A percentile compares a stretch with the other conserved stretches of the same genome.
Evolutionary conservation across 2,329 filamentous ascomycete genomes (phyloP).

Genomic region (Penicillium occitanis): DNA sequence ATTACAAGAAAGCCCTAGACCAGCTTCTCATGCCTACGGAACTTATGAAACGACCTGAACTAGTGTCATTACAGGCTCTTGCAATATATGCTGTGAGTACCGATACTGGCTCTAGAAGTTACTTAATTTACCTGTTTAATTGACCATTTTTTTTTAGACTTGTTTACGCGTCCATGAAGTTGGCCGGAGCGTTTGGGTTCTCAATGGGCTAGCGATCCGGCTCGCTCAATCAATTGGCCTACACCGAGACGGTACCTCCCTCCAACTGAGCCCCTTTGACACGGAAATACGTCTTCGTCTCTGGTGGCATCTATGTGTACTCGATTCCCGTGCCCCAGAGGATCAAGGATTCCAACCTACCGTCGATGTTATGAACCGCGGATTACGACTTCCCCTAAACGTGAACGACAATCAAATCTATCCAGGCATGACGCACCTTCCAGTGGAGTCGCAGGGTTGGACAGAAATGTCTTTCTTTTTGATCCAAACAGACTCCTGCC

Average conservation of each 20-base stretch:
- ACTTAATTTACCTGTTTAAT: slow-evolving; percentile 32
- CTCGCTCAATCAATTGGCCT: slow-evolving; percentile 62
- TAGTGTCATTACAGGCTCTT: slow-evolving; percentile 24
- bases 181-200: slow-evolving; percentile 51
- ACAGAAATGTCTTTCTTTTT: slow-evolving; percentile 26
- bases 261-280: slow-evolving; percentile 55
- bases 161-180: slow-evolving; percentile 53
- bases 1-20: slow-evolving; percentile 21
- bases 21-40: slow-evolving; percentile 21
- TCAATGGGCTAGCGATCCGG: slow-evolving; percentile 59
- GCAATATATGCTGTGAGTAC: slow-evolving; percentile 25
- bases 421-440: slow-evolving; percentile 21
- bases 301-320: slow-evolving; percentile 57
- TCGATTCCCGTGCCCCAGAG: slow-evolving; percentile 57
- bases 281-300: slow-evolving; percentile 60
- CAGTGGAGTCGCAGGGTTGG: slow-evolving; percentile 21
- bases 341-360: slow-evolving; percentile 61
- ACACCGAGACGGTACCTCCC: slow-evolving; percentile 59
- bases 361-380: slow-evolving; percentile 53
- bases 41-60: slow-evolving; percentile 24
- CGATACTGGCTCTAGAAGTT: slow-evolving; percentile 24
- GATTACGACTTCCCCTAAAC: slow-evolving; percentile 39
- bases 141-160: slow-evolving; percentile 54
- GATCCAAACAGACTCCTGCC: slow-evolving; percentile 26
- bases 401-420: slow-evolving; percentile 36